Conservation (phyloP, 2,329 filamentous ascomycete species). For the Trichoderma oligosporum region DNA sequence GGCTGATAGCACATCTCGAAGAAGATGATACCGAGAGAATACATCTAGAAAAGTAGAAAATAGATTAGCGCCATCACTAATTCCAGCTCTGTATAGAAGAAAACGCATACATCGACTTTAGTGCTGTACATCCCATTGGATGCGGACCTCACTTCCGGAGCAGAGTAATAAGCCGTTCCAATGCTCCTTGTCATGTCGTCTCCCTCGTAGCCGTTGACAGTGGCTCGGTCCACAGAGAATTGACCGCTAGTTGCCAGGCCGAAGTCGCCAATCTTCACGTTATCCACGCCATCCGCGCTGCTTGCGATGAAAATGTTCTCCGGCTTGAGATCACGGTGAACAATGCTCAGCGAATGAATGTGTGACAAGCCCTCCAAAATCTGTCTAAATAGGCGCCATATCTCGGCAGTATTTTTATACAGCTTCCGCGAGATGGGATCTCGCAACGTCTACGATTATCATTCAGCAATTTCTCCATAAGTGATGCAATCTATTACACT, state of each 20-base stretch:
- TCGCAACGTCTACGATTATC: constrained; percentile 61
- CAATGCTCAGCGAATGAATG: constrained; percentile 86
- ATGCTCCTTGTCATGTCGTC: constrained; percentile 68
- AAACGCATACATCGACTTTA: constrained; percentile 77
- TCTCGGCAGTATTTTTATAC: constrained; percentile 68
- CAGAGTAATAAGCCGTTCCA: constrained; percentile 84
- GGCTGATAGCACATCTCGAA: constrained; percentile 89
- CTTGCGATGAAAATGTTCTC: constrained; percentile 89
- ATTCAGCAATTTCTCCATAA: neutral
- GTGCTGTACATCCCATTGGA: constrained; percentile 77
- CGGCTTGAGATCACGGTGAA: constrained; percentile 93
- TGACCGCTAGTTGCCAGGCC: constrained; percentile 89
- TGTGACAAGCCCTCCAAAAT: constrained; percentile 85
- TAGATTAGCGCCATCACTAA: neutral
- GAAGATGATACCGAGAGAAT: constrained; percentile 93
- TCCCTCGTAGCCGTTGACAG: constrained; percentile 41
- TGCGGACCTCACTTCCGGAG: constrained; percentile 79
- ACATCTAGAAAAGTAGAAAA: constrained; percentile 60
- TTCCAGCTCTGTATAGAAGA: constrained; percentile 20
- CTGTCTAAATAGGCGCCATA: constrained; percentile 88
- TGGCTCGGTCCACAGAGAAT: constrained; percentile 56
- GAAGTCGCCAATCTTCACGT: constrained; percentile 95
- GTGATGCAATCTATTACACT: constrained; percentile 28
- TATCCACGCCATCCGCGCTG: constrained; percentile 68
- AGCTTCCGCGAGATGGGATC: constrained; percentile 79